Base-by-base conservation (phyloP, 2,329 filamentous ascomycete genomes). In the Keithomyces neogunnii region DNA sequence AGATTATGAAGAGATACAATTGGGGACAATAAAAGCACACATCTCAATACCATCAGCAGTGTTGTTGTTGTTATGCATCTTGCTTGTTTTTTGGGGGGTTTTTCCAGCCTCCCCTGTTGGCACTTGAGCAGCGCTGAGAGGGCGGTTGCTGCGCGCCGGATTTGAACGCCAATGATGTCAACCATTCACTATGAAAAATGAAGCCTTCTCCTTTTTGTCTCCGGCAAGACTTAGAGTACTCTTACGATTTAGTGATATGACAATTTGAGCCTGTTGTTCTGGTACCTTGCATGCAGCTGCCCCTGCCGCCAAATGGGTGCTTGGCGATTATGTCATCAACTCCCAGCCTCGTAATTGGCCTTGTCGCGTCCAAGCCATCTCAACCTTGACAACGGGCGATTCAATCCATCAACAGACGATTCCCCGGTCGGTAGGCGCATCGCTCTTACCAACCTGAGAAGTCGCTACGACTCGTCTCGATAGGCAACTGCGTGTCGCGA, bases 261-360 rank as follows among this genome's bases (percentile, higher is more conserved):
- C 19, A 19, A 19, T 19, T 19, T 19, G 19, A 19, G 19, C 19
- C 19, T 19, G 19, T 19, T 19, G 19, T 19, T 19, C 19, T 19
- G 19, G 19, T 19, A 19, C 19, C 19, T 19, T 19, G 19, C 19
- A 19, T 19, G 19, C 19, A 19, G 19, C 19, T 26, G 7, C 30
- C 26, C n/a, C 40, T 49, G 39, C 47, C 7, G 7, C 26, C 6
- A 7, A 10, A 11, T 2, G 40, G 31, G 32, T 26, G n/a, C n/a
- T 28, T 26, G 7, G 38, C 39, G 51, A 42, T 52, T 52, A 52
- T 43, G 51, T 52, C 47, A 52, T 47, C 51, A 39, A 48, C 9
- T 9, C 31, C 31, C 3, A 38, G 47, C 43, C 32, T 47, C 36
- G 50, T 29, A 42, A 49, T 48, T 48, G 51, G 47, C 38, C 43